Evolutionary conservation across 2,329 filamentous ascomycete genomes (phyloP).

Genomic region (Akanthomyces lecanii): DNA sequence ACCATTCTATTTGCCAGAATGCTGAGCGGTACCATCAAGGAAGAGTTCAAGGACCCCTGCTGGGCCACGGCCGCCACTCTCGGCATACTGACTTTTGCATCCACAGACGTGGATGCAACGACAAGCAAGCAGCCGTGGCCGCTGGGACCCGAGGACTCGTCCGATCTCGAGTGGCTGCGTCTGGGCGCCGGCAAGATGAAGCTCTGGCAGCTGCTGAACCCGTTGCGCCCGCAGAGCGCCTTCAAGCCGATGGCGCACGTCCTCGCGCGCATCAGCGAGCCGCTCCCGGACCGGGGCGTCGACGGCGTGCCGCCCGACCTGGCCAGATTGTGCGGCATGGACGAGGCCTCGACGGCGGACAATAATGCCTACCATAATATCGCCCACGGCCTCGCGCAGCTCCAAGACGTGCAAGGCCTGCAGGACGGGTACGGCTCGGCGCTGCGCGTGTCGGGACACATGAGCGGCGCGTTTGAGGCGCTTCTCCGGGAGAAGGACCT

Average conservation of each 20-base stretch:
- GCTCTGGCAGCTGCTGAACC: slow-evolving; percentile 6
- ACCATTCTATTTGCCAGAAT: background rate
- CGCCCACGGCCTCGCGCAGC: background rate
- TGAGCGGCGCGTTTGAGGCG: background rate
- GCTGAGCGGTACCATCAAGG: background rate
- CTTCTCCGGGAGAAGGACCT: background rate
- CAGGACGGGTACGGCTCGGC: background rate
- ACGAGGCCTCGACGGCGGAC: background rate
- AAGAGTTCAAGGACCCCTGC: background rate
- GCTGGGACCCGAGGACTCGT: slow-evolving; percentile 1
- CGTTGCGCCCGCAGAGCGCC: background rate
- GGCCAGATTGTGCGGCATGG: background rate
- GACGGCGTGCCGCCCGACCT: background rate
- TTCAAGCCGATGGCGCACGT: background rate
- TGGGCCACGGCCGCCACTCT: slow-evolving; percentile 1
- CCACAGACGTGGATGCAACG: background rate
- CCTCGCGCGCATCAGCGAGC: slow-evolving; percentile 1
- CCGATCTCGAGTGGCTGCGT: slow-evolving; percentile 5
- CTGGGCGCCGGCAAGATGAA: slow-evolving; percentile 9
- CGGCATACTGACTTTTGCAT: slow-evolving; percentile 2
- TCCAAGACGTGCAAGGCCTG: background rate
- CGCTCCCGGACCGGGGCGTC: background rate
- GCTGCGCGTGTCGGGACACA: background rate
- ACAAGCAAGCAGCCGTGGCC: background rate
- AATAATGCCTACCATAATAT: background rate